Evolutionary conservation across 768 basidiomycete genomes (phyloP).

Genomic region (Kwoniella mangroviensis): DNA sequence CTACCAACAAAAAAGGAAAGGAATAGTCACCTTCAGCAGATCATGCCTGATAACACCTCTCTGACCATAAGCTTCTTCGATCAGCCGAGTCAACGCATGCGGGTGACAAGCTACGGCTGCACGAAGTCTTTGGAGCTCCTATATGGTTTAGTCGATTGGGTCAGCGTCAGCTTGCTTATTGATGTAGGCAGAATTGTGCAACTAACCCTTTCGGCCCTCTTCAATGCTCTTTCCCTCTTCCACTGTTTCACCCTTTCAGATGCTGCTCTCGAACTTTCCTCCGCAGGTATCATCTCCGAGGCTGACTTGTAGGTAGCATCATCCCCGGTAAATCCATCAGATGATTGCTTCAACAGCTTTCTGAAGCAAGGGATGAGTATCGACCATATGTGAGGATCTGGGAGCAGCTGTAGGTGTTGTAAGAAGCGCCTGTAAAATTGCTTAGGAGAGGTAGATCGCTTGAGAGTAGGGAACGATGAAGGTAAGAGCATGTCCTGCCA

Average conservation of each 20-base stretch:
- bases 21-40: constrained; percentile 28
- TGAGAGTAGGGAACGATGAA: constrained; percentile 11
- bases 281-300: not conserved
- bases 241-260: not conserved
- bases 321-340: not conserved
- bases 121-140: constrained; percentile 37
- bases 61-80: constrained; percentile 43
- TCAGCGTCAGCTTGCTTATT: not conserved
- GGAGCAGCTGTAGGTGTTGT: constrained; percentile 36
- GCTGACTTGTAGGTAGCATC: not conserved
- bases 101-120: constrained; percentile 48
- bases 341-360: not conserved
- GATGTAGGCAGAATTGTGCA: not conserved
- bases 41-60: constrained; percentile 33
- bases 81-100: constrained; percentile 41
- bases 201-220: constrained; percentile 18
- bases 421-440: constrained; percentile 41
- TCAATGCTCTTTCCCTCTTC: constrained; percentile 7
- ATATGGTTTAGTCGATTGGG: not conserved
- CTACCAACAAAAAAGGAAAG: too few species aligned
- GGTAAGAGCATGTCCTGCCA: constrained; percentile 13
- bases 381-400: constrained; percentile 48
- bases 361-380: constrained; percentile 31
- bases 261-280: constrained; percentile 17
- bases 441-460: not conserved